Percentiles rank a stretch among this genome's conserved stretches.
phyloP scores from a whole-genome alignment of 495 filamentous ascomycete genomes.

The Penicillium chermesinum region DNA sequence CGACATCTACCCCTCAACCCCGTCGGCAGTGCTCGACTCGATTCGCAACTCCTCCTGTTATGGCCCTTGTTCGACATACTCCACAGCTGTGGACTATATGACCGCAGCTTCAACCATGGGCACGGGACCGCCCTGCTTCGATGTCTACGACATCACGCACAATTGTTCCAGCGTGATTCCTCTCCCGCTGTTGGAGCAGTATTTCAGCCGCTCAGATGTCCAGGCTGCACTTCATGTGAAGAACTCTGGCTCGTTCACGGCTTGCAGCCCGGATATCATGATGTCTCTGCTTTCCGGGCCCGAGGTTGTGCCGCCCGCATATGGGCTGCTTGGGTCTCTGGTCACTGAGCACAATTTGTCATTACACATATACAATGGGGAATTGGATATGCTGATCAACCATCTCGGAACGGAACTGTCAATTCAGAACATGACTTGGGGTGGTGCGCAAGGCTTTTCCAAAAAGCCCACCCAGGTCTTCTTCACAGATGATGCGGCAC shows the following conservation, averaged over 20 bases:
- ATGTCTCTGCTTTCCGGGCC: conserved; percentile 15
- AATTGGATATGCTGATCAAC: conserved; percentile 39
- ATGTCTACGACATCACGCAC: conserved; percentile 34
- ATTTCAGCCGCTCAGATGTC: conserved; percentile 35
- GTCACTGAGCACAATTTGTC: conserved; percentile 31
- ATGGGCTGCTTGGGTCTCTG: conserved; percentile 29
- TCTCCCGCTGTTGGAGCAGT: conserved; percentile 19
- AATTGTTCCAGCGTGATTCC: conserved; percentile 27
- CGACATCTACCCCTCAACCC: conserved; percentile 16
- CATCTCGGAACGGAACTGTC: conserved; percentile 34
- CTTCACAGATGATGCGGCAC: conserved; percentile 23
- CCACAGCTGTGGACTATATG: conserved; percentile 32
- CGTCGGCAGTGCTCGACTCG: conserved; percentile 22
- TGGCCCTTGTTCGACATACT: conserved; percentile 34
- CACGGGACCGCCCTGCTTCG: conserved; percentile 20
- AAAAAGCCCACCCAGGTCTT: conserved; percentile 15
- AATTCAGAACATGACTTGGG: conserved; percentile 42
- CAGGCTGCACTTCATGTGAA: conserved; percentile 30
- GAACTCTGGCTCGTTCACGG: conserved; percentile 16
- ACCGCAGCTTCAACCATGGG: conserved; percentile 9
- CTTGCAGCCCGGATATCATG: conserved; percentile 32
- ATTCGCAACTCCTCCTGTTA: conserved; percentile 36
- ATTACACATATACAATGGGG: conserved; percentile 37
- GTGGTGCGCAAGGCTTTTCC: conserved; percentile 28
- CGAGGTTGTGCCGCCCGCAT: conserved; percentile 22